Evolutionary conservation across 2,329 filamentous ascomycete genomes (phyloP), one percentile per base, ranked within the genome.

Genomic region (Rosellinia necatrix): DNA sequence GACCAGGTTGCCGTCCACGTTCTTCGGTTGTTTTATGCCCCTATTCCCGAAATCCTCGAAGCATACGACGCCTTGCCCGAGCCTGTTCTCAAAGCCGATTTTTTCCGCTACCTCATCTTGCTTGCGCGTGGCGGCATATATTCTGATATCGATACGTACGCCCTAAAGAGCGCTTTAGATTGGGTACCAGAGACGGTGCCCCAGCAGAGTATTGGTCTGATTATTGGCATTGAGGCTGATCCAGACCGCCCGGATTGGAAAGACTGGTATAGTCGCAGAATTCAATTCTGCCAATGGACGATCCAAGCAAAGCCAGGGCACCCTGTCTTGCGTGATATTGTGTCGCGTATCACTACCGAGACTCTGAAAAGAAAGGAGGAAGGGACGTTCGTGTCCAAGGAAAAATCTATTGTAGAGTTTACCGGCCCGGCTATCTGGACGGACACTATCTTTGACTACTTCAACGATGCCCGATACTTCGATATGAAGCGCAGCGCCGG

Each of bases 251-350:
- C 85, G 3, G 94, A 99, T 72, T 99, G 94, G 94, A 82, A 85
- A 30, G 80, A 96, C 1, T 97, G 93, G 94, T 99, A 97, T 78
- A 94, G 91, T 61, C 89, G 94, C 57, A 85, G 93, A 61, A 92
- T 99, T 59, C 94, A 97, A 72, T 97, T 99, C 75, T 99, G 94
- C 76, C 94, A 99, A 73, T 99, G 94, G 94, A 99, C 94, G 1
- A 97, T 99, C 61, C 93, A 97, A 74, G 80, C 90, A 54, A 99
- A 99, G 74, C 89, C 93, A 0, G 94, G 94, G 9, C 94, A 99
- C 71, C 94, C 94, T 0, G 86, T 96, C 10, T 81, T 99, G 56
- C 86, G 92, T 60, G 91, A 97, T 59, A 84, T 96, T 58, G 91
- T 99, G 27, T 81, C 89, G 12, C 88, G 87, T 64, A 92, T 99